Conservation (phyloP, 2,329 filamentous ascomycete genomes). For the Fusarium sterilihyphosum region DNA sequence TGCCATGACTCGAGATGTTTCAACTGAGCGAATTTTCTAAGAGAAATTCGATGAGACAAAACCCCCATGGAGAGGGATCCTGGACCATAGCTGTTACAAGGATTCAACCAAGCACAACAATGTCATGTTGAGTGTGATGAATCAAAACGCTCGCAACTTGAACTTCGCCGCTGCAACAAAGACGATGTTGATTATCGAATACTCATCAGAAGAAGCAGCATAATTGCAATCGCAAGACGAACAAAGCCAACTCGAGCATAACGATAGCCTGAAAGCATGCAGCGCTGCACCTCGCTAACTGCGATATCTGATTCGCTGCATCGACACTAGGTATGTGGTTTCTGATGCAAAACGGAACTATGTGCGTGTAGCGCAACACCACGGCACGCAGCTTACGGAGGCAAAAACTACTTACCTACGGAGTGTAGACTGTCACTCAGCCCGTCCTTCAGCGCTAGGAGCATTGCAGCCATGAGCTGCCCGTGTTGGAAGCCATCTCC, state of each 20-base stretch:
- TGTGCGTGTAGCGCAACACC: not conserved
- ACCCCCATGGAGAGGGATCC: not conserved
- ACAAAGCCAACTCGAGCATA: not conserved
- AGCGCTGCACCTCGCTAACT: constrained; percentile 8
- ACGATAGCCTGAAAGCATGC: not conserved
- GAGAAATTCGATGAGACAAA: not conserved
- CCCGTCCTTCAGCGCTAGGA: not conserved
- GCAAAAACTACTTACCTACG: not conserved
- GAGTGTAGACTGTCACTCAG: not conserved
- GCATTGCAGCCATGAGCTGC: not conserved
- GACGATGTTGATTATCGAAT: not conserved
- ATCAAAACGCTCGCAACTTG: not conserved
- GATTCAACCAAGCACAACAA: not conserved
- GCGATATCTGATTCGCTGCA: constrained; percentile 22
- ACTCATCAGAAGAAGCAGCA: not conserved
- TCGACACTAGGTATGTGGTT: constrained; percentile 1
- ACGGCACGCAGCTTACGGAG: constrained; percentile 16
- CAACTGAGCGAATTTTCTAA: constrained; percentile 4
- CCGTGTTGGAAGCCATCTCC: not conserved
- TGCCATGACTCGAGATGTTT: constrained; percentile 25
- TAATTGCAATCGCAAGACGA: not conserved
- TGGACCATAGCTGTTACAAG: not conserved
- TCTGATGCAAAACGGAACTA: constrained; percentile 1
- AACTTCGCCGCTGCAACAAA: not conserved
- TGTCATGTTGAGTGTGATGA: not conserved